Evolutionary conservation across 305 asterid species (phyloP), one percentile per base, ranked within the genome.

Genomic region (Nicotiana rustica): DNA sequence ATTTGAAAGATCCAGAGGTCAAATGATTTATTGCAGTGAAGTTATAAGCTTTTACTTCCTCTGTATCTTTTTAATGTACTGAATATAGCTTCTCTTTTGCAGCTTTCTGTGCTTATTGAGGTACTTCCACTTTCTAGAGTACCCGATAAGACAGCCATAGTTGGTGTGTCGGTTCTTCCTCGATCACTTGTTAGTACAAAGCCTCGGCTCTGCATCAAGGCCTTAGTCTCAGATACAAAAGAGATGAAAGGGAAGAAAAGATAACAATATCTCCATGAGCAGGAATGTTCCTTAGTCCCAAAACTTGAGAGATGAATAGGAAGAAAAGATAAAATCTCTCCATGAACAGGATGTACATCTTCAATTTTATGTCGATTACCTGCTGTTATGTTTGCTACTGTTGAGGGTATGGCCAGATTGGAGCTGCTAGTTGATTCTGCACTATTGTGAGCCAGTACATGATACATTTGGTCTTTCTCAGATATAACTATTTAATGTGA

Each of bases 1-100:
- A 89, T 82, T 88, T 89, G 68, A 88, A 88, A 78, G 82, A 85
- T 77, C 92, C 92, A 15, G 88, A 86, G 92, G 92, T 89, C 80
- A 66, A 67, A 78, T 19, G 18, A 10, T 29, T 19, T 67, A 57
- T 35, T 17, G 7, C 31, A 33, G 35, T 31, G 29, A 56, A 82
- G 19, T 49, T 77, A 31, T 33, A 12, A 21, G 66, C 57, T 4
- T 38, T 84, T 18, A 19, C 29, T 17, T 56, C 25, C 15, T 77
- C 25, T 7, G 49, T 47, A n/a, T 52, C 21, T 21, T 75, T 41
- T 83, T 77, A 47, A 19, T 77, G 59, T 49, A 52, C 76, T 87
- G 77, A 82, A 25, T 18, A 1, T 56, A 56, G 38, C 62, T 17
- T 69, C 76, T 67, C 19, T 29, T 78, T 82, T 76, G 82, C 89